Percentiles rank a stretch among this genome's conserved stretches.
Evolutionary conservation across 176 grass and related monocot species (phyloP).

Genomic region (Aegilops bicornis): DNA sequence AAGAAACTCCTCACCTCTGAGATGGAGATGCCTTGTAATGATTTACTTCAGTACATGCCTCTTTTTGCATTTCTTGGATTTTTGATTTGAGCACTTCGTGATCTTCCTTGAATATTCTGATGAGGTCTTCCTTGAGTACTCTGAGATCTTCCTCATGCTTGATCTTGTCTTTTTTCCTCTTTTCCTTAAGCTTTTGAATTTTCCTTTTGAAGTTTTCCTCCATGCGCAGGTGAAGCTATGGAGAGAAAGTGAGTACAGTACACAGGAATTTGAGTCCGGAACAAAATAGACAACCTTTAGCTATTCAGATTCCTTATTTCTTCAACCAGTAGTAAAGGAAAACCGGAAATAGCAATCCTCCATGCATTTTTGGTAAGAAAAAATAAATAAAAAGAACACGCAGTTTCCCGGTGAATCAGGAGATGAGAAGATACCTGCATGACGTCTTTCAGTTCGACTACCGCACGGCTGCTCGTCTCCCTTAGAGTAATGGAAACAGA

Average conservation of each 20-base stretch:
- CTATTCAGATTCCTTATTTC: no score
- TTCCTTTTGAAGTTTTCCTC: neutral
- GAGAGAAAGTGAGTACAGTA: neutral
- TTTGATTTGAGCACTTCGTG: neutral
- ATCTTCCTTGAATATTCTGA: no score
- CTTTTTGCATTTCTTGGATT: neutral
- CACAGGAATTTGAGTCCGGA: neutral
- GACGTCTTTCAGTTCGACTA: neutral
- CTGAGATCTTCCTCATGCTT: neutral
- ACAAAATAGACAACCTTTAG: neutral
- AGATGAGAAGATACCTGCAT: no score
- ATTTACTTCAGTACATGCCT: neutral
- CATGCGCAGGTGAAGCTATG: neutral
- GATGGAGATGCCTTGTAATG: neutral
- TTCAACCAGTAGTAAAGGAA: no score
- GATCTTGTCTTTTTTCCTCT: neutral
- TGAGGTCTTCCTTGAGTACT: neutral
- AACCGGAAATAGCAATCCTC: no score
- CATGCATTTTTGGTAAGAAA: no score
- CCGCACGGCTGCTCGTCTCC: neutral
- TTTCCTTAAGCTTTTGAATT: neutral
- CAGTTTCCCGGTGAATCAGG: no score
- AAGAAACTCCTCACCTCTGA: neutral
- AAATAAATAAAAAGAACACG: no score
- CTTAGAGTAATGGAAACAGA: neutral